A percentile compares a stretch with the other conserved stretches of the same genome.
phyloP scores from a whole-genome alignment of 768 basidiomycete species.

The Suillus weaverae region DNA sequence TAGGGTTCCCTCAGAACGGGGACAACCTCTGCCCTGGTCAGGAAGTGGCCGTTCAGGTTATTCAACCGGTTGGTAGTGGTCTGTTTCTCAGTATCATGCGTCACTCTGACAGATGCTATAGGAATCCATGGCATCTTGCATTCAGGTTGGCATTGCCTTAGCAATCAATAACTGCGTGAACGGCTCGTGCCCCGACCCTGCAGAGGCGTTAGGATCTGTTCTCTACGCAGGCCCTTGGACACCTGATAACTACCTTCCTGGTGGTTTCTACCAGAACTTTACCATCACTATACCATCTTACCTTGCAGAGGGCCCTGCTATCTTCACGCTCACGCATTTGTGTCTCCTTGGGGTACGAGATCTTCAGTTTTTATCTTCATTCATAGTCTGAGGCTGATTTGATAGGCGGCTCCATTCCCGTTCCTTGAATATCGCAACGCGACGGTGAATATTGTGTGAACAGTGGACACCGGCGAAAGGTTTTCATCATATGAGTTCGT shows the following conservation, averaged over 20 bases:
- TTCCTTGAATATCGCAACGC: conserved; percentile 30
- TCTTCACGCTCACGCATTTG: conserved; percentile 31
- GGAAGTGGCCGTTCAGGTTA: conserved; percentile 20
- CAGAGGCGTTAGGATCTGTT: conserved; percentile 21
- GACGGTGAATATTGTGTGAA: conserved; percentile 21
- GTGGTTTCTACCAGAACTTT: conserved; percentile 32
- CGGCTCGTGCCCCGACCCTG: conserved; percentile 24
- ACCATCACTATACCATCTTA: conserved; percentile 16
- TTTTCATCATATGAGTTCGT: not conserved
- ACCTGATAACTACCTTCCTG: conserved; percentile 17
- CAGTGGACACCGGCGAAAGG: not conserved
- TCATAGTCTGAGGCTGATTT: not conserved
- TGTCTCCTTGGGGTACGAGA: conserved; percentile 26
- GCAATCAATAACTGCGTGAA: conserved; percentile 21
- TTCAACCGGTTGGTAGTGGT: conserved; percentile 21
- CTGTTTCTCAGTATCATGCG: not conserved
- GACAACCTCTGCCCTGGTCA: conserved; percentile 17
- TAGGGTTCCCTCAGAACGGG: conserved; percentile 25
- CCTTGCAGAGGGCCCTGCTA: conserved; percentile 20
- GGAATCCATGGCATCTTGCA: conserved; percentile 18
- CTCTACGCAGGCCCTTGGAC: conserved; percentile 32
- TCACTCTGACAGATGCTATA: conserved; percentile 1
- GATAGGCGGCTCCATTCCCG: conserved; percentile 25
- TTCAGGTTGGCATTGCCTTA: conserved; percentile 34
- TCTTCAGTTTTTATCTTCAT: not conserved